Base-by-base conservation (phyloP, 1,139 yeast genomes). In the Saccharomyces hybrid region DNA sequence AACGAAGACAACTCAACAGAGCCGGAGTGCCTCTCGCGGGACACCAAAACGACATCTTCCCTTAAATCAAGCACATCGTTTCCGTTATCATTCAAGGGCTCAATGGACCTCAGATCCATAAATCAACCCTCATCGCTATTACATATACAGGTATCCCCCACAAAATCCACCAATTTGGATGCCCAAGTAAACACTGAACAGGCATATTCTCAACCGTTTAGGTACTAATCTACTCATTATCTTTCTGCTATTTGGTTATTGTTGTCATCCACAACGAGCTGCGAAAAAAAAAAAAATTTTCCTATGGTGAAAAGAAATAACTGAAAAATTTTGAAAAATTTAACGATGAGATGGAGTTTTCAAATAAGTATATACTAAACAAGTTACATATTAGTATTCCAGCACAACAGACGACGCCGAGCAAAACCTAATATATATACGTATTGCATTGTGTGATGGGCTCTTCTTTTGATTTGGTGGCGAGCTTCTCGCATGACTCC, bases 191-290 rank as follows among this genome's bases (percentile, higher is more conserved):
- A 61, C 29, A 60, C 62, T 12, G 65, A 61, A 50, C 63, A 64
- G 52, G 69, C 66, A n/a, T 65, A 64, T 49, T 64, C 70, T 6
- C 69, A 66, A 57, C 70, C 70, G 3, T 66, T 66, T 24, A 53
- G 47, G 3, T 54, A 54, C 34, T 52, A 51, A 47, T 51, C 21
- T 16, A 24, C 32, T 26, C 11, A 24, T 1, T 11, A 9, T 48
- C 41, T 32, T 34, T 11, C 44, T 28, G 51, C 48, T 38, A 12
- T 14, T 42, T 3, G 44, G 21, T 29, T 44, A 48, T 16, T 48
- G 48, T 16, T 41, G 53, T 34, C 16, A 49, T 5, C 16, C 48
- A 11, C 29, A 44, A 6, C 49, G 42, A 42, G 51, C 11, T 21
- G 42, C 48, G 27, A 28, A 42, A 51, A 21, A 21, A 51, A 21